phyloP scores from a whole-genome alignment of 805 yeast genomes.

The Yamadazyma olivae region DNA sequence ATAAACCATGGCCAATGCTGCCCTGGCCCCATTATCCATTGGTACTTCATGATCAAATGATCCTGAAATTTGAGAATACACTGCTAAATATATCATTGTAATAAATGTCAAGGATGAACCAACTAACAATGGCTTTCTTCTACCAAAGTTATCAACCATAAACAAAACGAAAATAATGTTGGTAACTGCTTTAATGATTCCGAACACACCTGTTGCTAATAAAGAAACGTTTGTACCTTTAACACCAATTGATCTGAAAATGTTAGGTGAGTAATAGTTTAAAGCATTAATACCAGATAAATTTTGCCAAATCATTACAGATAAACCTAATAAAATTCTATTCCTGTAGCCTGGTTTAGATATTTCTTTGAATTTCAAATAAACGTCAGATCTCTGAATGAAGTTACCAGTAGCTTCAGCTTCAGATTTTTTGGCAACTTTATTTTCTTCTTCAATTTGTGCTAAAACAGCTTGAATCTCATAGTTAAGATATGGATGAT shows the following conservation, averaged over 20 bases:
- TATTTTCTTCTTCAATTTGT: conserved; percentile 9
- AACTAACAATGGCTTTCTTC: conserved; percentile 1
- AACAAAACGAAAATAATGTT: conserved; percentile 20
- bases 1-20: conserved; percentile 6
- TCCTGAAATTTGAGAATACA: conserved; percentile 6
- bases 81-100: conserved; percentile 4
- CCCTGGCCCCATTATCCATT: conserved; percentile 4
- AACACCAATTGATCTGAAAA: conserved; percentile 27
- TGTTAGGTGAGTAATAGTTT: conserved; percentile 33
- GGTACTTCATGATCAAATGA: conserved; percentile 6
- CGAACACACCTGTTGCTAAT: conserved; percentile 28
- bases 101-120: background rate
- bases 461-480: conserved; percentile 13
- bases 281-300: conserved; percentile 24
- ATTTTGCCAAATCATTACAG: conserved; percentile 29
- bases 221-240: conserved; percentile 20
- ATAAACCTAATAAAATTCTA: conserved; percentile 32
- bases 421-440: conserved; percentile 11
- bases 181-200: conserved; percentile 30
- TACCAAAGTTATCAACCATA: conserved; percentile 4
- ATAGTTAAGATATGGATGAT: conserved; percentile 18
- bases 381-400: background rate
- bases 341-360: conserved; percentile 15
- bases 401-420: conserved; percentile 4
- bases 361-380: conserved; percentile 9